Percentiles rank a stretch among this genome's conserved stretches.
These are phyloP conservation scores for Malus hybrid DNA, from an alignment of 331 rosid species.

Conservation along the genomic window DNA sequence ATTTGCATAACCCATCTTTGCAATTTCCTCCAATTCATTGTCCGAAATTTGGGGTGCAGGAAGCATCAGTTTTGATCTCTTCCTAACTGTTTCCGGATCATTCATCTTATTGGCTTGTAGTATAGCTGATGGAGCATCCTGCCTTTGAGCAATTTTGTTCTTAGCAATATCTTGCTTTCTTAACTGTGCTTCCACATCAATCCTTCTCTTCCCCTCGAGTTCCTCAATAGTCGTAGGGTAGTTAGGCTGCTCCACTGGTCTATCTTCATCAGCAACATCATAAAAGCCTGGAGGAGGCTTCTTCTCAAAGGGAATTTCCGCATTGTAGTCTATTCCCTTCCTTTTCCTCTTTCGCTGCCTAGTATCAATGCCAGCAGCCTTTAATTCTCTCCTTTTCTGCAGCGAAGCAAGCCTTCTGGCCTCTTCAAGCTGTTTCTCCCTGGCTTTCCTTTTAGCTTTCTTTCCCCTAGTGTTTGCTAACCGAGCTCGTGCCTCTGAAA, in stretches of 20 bases:
- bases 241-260: conserved; percentile 65
- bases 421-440: conserved; percentile 96
- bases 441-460: conserved; percentile 91
- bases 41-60: conserved; percentile 96
- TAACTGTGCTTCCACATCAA: conserved; percentile 68
- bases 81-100: conserved; percentile 90
- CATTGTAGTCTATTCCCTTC: conserved; percentile 87
- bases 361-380: conserved; percentile 90
- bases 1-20: conserved; percentile 91
- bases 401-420: conserved; percentile 96
- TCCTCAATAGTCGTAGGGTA: conserved; percentile 92
- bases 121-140: conserved; percentile 89
- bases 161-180: conserved; percentile 83
- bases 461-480: conserved; percentile 94
- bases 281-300: conserved; percentile 93
- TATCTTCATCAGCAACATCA: conserved; percentile 72
- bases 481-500: conserved; percentile 96
- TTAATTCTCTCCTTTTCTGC: conserved; percentile 84
- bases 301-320: conserved; percentile 91
- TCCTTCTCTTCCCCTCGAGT: conserved; percentile 88
- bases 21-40: conserved; percentile 87
- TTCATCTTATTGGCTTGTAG: conserved; percentile 85
- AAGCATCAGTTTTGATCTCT: conserved; percentile 88
- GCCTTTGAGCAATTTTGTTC: conserved; percentile 86
- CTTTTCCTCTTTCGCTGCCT: conserved; percentile 88